Conservation (phyloP, 768 basidiomycete species). For the Boletus rubescentipes region DNA sequence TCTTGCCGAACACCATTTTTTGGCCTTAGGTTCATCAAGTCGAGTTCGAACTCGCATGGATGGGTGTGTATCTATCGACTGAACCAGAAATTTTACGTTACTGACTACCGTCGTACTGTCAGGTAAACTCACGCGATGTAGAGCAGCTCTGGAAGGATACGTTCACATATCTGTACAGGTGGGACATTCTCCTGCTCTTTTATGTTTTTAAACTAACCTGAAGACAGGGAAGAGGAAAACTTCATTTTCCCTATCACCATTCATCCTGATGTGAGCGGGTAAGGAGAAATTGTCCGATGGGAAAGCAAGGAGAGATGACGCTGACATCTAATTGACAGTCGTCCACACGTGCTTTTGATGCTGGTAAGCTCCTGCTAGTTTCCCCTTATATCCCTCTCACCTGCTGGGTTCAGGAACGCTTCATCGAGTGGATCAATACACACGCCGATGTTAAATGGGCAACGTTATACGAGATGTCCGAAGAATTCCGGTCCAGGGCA, state of each 20-base stretch:
- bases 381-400: not conserved
- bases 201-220: too few relatives aligned
- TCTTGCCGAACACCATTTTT: not conserved
- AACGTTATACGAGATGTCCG: conserved; percentile 65
- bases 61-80: conserved; percentile 43
- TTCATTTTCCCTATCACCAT: conserved; percentile 78
- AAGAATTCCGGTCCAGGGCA: conserved; percentile 56
- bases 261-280: conserved; percentile 76
- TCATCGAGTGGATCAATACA: conserved; percentile 73
- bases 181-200: not conserved
- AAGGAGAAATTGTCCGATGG: conserved; percentile 20
- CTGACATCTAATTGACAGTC: conserved; percentile 33
- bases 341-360: conserved; percentile 73
- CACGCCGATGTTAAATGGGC: conserved; percentile 72
- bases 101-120: not conserved
- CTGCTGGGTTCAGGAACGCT: conserved; percentile 49
- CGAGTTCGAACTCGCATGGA: conserved; percentile 66
- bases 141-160: conserved; percentile 77
- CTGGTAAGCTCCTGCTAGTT: conserved; percentile 40
- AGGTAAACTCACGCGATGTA: conserved; percentile 65
- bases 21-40: conserved; percentile 62
- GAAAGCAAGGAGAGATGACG: not conserved
- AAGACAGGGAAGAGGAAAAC: conserved; percentile 53
- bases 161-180: conserved; percentile 68
- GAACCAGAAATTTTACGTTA: not conserved